Evolutionary conservation across 108 stramenopile species (phyloP).

Genomic region (Skeletonema costatum): DNA sequence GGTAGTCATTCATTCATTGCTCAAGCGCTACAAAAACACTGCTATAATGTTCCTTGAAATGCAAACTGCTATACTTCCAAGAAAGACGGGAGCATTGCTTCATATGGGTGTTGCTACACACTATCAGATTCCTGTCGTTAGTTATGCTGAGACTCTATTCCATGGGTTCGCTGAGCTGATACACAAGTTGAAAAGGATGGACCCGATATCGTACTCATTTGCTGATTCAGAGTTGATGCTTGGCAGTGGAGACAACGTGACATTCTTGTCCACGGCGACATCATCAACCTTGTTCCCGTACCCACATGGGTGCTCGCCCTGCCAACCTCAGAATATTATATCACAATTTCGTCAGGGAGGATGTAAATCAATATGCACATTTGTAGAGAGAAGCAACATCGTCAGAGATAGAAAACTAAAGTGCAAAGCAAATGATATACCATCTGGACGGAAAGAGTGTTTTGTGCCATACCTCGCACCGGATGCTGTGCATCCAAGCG

Average conservation of each 20-base stretch:
- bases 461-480: slow-evolving; percentile 58
- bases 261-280: background rate
- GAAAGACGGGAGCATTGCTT: slow-evolving; percentile 59
- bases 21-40: slow-evolving; percentile 43
- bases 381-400: slow-evolving; percentile 40
- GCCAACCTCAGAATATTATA: slow-evolving; percentile 41
- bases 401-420: slow-evolving; percentile 28
- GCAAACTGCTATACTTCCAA: slow-evolving; percentile 55
- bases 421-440: slow-evolving; percentile 36
- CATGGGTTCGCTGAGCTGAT: slow-evolving; percentile 46
- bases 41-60: slow-evolving; percentile 64
- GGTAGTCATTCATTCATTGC: slow-evolving; percentile 54
- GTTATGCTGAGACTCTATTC: slow-evolving; percentile 63
- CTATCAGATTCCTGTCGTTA: slow-evolving; percentile 70
- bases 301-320: slow-evolving; percentile 61
- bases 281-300: slow-evolving; percentile 51
- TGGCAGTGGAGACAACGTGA: slow-evolving; percentile 8
- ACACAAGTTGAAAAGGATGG: slow-evolving; percentile 31
- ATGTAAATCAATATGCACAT: slow-evolving; percentile 51
- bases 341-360: slow-evolving; percentile 49
- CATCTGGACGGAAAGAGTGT: slow-evolving; percentile 43
- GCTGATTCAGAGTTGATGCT: slow-evolving; percentile 9
- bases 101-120: slow-evolving; percentile 71
- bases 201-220: slow-evolving; percentile 40
- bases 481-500: slow-evolving; percentile 60